Percentiles rank a stretch among this genome's conserved stretches.
Conservation (phyloP, 352 stramenopile species). For the Pythium brachiatum region DNA sequence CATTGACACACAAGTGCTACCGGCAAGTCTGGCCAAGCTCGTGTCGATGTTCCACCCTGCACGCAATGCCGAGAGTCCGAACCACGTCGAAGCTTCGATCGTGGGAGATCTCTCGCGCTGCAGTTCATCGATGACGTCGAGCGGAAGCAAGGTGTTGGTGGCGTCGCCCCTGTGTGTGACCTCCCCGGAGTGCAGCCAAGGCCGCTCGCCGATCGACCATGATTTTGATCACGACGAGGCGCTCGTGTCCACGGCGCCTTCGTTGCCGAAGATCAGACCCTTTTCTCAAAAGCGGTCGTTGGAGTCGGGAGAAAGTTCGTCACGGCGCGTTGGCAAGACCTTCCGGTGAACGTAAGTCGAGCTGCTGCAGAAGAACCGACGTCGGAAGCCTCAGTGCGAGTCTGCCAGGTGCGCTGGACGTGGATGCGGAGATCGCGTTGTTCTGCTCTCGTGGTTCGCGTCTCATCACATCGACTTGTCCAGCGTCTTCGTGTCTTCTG, state of each 20-base stretch:
- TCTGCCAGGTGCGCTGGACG: slow-evolving; percentile 5
- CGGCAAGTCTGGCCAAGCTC: slow-evolving; percentile 66
- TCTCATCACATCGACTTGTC: no score
- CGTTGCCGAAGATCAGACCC: slow-evolving; percentile 10
- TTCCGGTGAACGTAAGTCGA: slow-evolving; percentile 20
- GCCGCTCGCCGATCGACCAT: slow-evolving; percentile 66
- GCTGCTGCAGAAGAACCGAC: slow-evolving; percentile 6
- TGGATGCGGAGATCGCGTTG: slow-evolving; percentile 5
- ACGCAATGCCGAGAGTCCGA: slow-evolving; percentile 53
- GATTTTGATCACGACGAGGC: slow-evolving; percentile 67
- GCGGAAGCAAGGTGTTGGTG: slow-evolving; percentile 12
- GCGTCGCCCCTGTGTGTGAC: slow-evolving; percentile 63
- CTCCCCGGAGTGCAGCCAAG: slow-evolving; percentile 72
- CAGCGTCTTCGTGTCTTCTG: slow-evolving; percentile 13
- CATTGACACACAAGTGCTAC: slow-evolving; percentile 74
- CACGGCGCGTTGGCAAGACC: slow-evolving; percentile 18
- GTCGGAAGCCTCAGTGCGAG: neutral
- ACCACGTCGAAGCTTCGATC: slow-evolving; percentile 21
- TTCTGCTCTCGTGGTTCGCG: neutral
- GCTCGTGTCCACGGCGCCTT: slow-evolving; percentile 2
- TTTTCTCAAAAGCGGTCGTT: slow-evolving; percentile 23
- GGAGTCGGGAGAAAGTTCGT: slow-evolving; percentile 19
- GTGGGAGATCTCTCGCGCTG: slow-evolving; percentile 11
- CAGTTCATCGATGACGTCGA: neutral
- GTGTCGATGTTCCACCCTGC: slow-evolving; percentile 69